Evolutionary conservation across 2,329 filamentous ascomycete genomes (phyloP).

Genomic region (Epichloe gansuensis): DNA sequence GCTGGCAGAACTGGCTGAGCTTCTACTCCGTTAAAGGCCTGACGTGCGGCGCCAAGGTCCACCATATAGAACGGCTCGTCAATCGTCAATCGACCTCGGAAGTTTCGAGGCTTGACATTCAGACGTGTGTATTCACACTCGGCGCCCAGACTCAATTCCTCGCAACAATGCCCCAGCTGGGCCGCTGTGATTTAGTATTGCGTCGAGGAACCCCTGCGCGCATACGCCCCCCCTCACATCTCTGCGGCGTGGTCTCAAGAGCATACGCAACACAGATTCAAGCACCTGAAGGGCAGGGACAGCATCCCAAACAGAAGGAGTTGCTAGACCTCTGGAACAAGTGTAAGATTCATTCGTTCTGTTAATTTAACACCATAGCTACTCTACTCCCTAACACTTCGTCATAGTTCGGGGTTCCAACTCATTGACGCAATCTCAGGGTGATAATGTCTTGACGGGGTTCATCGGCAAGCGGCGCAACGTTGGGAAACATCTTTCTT

Average conservation of each 20-base stretch:
- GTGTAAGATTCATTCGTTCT: constrained; percentile 12
- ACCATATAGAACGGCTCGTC: no score
- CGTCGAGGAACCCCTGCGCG: constrained; percentile 6
- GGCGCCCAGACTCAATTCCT: constrained; percentile 1
- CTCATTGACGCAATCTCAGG: constrained; percentile 9
- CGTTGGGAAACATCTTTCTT: constrained; percentile 56
- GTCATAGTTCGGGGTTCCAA: constrained; percentile 16
- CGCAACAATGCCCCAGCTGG: constrained; percentile 14
- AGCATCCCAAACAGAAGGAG: constrained; percentile 11
- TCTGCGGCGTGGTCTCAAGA: constrained; percentile 8
- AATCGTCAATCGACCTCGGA: neutral
- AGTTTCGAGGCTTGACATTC: neutral
- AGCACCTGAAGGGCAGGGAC: neutral
- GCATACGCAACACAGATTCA: constrained; percentile 3
- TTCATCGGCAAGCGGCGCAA: constrained; percentile 59
- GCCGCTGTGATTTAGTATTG: constrained; percentile 13
- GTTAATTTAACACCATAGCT: neutral
- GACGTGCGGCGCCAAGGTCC: no score
- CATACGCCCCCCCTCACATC: neutral
- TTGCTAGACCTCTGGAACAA: constrained; percentile 18
- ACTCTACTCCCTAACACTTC: neutral
- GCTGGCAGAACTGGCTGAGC: constrained; percentile 1
- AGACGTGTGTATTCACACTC: neutral
- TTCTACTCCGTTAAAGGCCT: no score
- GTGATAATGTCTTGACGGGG: constrained; percentile 29